Evolutionary conservation across 2,329 filamentous ascomycete species (phyloP).

Genomic region (Alternaria gansuensis): DNA sequence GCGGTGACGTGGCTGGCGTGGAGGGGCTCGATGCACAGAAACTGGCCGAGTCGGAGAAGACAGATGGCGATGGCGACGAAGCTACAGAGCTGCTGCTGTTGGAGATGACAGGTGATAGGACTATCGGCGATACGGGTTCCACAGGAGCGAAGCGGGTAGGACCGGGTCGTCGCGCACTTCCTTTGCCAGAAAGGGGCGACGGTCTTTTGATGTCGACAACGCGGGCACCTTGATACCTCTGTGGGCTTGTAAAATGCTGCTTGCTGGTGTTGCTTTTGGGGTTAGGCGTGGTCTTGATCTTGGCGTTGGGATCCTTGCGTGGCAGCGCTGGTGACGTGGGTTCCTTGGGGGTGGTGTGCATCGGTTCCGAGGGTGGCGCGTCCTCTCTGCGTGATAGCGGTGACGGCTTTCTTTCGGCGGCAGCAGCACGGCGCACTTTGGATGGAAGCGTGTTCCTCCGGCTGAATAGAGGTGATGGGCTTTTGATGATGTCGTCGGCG

Average conservation of each 20-base stretch:
- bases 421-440: constrained; percentile 30
- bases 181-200: constrained; percentile 18
- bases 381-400: constrained; percentile 40
- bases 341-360: constrained; percentile 7
- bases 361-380: constrained; percentile 28
- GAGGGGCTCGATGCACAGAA: constrained; percentile 25
- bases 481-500: constrained; percentile 11
- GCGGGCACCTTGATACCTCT: neutral
- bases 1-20: constrained; percentile 30
- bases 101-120: constrained; percentile 21
- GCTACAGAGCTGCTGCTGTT: constrained; percentile 16
- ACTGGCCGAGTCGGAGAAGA: constrained; percentile 27
- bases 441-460: constrained; percentile 24
- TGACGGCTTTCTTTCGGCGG: constrained; percentile 27
- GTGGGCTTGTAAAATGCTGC: neutral
- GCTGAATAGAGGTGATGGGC: constrained; percentile 7
- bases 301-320: constrained; percentile 6
- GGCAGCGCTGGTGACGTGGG: constrained; percentile 14
- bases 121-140: constrained; percentile 22
- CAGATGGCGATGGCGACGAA: constrained; percentile 28
- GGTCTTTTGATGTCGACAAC: constrained; percentile 13
- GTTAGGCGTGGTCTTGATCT: constrained; percentile 1
- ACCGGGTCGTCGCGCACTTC: constrained; percentile 14
- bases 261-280: constrained; percentile 6
- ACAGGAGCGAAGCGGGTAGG: constrained; percentile 15